Evolutionary conservation across 192 early-diverging fungal genomes (phyloP).

Genomic region (Phycomyces nitens): DNA sequence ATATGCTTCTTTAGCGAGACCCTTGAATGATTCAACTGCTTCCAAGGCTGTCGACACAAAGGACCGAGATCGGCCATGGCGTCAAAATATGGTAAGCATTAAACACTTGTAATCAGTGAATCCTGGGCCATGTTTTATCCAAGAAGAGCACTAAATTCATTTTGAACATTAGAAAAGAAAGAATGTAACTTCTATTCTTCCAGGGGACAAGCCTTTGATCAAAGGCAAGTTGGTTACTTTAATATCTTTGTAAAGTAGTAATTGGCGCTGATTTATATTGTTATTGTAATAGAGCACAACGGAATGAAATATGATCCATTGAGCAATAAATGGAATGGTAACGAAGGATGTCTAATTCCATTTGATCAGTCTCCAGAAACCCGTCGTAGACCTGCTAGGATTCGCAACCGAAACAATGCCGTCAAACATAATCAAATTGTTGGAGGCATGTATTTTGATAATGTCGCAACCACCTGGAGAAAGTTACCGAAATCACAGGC

Average conservation of each 20-base stretch:
- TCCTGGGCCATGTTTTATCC: neutral
- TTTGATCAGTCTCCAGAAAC: neutral
- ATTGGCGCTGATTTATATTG: neutral
- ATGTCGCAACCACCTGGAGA: no score
- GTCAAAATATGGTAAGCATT: slow-evolving; percentile 8
- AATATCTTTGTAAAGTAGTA: neutral
- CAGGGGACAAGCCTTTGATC: no score
- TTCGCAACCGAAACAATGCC: neutral
- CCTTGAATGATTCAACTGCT: neutral
- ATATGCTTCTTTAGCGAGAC: neutral
- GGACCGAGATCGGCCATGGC: slow-evolving; percentile 14
- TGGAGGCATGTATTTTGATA: neutral
- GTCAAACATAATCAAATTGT: neutral
- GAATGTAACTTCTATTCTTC: no score
- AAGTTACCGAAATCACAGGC: no score
- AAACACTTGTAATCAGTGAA: neutral
- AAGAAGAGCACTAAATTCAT: neutral
- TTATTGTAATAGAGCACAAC: neutral
- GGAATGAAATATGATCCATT: neutral
- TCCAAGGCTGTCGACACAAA: neutral
- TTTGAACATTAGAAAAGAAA: no score
- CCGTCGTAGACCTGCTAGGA: neutral
- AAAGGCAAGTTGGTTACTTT: neutral
- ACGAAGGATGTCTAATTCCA: neutral
- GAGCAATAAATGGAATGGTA: neutral